These are phyloP conservation scores for Talaromyces thailandensis DNA, from an alignment of 495 filamentous ascomycete species.

Conservation along the genomic window DNA sequence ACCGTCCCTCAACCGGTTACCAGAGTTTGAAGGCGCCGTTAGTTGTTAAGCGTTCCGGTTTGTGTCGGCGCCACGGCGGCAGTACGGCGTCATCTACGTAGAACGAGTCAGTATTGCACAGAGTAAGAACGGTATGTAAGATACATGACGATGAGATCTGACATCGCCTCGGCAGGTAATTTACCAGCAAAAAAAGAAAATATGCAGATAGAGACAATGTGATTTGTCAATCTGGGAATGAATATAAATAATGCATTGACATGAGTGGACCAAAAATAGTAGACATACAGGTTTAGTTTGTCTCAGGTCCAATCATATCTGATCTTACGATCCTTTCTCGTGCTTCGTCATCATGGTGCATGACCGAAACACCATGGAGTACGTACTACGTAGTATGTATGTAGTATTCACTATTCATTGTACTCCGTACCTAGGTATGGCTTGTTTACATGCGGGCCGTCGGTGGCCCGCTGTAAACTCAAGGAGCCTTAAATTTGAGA, in stretches of 20 bases:
- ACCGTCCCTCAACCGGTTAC: neutral
- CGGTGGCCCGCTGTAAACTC: neutral
- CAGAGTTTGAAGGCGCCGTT: neutral
- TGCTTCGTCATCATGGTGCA: neutral
- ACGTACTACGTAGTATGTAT: neutral
- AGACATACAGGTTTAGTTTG: neutral
- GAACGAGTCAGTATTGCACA: neutral
- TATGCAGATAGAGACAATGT: neutral
- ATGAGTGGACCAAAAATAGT: neutral
- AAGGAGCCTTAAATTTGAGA: neutral
- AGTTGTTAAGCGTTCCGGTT: neutral
- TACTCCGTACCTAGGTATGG: neutral
- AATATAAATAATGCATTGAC: neutral
- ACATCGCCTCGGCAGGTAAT: neutral
- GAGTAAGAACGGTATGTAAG: neutral
- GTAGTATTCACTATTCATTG: no score
- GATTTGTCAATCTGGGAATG: neutral
- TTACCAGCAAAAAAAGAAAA: neutral
- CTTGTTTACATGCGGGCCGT: neutral
- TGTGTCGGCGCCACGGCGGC: neutral
- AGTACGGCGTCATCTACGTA: neutral
- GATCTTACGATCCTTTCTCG: neutral
- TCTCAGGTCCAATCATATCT: neutral
- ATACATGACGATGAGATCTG: neutral
- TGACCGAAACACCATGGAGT: neutral